Base-by-base conservation (phyloP, 1,284 basidiomycete species). In the Baeospora myosura region DNA sequence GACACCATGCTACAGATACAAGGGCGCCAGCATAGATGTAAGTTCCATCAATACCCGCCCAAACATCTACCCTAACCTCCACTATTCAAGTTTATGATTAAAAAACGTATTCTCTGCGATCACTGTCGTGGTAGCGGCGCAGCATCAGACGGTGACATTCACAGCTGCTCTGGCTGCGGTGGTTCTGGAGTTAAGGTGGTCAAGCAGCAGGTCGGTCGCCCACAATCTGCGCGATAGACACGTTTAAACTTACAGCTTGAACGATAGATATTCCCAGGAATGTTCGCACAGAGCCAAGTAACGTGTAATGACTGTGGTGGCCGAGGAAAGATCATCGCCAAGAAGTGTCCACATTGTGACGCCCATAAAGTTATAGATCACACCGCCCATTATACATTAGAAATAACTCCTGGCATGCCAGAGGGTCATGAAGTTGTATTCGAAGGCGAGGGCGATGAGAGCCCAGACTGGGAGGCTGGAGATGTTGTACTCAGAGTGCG, bases 61-160 rank as follows among this genome's bases (percentile, higher is more conserved):
- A 16, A 10, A n/a, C 18, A 26, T 43, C 12, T 8, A 28, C 26
- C 42, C 21, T 48, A 7, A 28, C 21, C 4, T 38, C 35, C 33
- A 32, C 48, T 14, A 6, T 5, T 35, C n/a, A 49, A 94, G 88
- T 94, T 96, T 64, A 81, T 84, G 67, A 76, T 95, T 54, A 86
- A 82, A 57, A 92, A 94, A 58, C 78, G 80, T 44, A 78, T 94
- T 34, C 79, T 97, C 22, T 96, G 93, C 57, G 88, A 94, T 58
- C 85, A 93, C 58, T 97, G 93, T 64, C 80, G 90, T 52, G 93
- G 93, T 4, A 81, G 87, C 2, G 93, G 93, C 20, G 93, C 94
- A 1, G 85, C 90, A 2, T 88, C 88, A 1, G 84, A 89, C 36
- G 62, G 72, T 8, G 90, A 96, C 57, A 87, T 97, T 23, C 84